These are phyloP conservation scores for Avena insularis DNA, from an alignment of 176 grass and related monocot genomes.

Conservation along the genomic window DNA sequence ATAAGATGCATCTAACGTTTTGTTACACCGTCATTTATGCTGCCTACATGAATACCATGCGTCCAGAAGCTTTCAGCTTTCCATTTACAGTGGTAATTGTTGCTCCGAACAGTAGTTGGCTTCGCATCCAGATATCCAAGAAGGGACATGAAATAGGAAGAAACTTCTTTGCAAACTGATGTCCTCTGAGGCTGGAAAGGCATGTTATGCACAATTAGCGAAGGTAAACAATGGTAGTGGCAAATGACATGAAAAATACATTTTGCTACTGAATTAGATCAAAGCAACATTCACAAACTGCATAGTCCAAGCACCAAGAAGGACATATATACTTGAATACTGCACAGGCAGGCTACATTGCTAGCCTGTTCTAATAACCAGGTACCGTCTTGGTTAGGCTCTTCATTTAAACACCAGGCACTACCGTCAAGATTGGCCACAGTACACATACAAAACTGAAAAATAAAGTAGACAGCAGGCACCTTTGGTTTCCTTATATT, in stretches of 20 bases:
- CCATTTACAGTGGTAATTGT: neutral
- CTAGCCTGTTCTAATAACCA: constrained; percentile 22
- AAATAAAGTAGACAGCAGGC: neutral
- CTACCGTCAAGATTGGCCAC: neutral
- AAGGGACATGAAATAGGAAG: constrained; percentile 81
- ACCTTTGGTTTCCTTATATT: neutral
- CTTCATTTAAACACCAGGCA: constrained; percentile 20
- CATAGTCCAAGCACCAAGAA: neutral
- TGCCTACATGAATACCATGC: constrained; percentile 2
- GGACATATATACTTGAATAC: constrained; percentile 12
- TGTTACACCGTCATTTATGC: neutral
- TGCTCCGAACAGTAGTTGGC: constrained; percentile 42
- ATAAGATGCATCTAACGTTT: neutral
- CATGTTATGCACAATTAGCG: constrained; percentile 33
- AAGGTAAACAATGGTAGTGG: neutral
- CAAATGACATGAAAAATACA: constrained; percentile 17
- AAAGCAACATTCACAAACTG: constrained; percentile 22
- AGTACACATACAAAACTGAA: neutral
- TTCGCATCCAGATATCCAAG: constrained; percentile 67
- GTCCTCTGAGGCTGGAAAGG: constrained; percentile 79
- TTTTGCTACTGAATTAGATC: constrained; percentile 32
- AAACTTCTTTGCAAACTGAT: constrained; percentile 91
- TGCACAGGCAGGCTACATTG: constrained; percentile 17
- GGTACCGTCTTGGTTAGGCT: constrained; percentile 5
- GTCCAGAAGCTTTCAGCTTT: neutral